These are phyloP conservation scores for Puccinia horiana DNA, from an alignment of 1,284 basidiomycete genomes.

Conservation along the genomic window DNA sequence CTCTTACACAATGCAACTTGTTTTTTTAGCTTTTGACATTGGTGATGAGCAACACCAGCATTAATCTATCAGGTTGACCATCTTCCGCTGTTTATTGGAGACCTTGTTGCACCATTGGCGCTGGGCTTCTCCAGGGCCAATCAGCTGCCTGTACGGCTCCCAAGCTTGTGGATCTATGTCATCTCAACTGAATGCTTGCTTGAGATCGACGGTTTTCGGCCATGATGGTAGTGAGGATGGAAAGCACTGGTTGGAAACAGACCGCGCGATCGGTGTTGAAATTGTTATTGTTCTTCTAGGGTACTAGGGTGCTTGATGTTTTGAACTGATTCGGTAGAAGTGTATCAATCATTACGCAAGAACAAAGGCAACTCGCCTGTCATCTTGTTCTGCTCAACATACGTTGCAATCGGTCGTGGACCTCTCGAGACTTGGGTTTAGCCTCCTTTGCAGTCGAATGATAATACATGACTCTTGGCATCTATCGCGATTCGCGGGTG, in stretches of 20 bases:
- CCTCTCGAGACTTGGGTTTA: constrained; percentile 1
- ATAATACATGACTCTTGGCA: background rate
- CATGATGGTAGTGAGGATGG: background rate
- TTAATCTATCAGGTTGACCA: background rate
- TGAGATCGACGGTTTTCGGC: background rate
- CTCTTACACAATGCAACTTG: no score
- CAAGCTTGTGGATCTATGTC: background rate
- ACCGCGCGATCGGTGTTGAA: background rate
- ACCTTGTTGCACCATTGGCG: constrained; percentile 2
- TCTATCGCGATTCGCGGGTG: background rate
- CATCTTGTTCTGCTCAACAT: constrained; percentile 5
- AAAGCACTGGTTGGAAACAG: no score
- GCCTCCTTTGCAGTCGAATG: constrained; percentile 9
- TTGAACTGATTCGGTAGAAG: background rate
- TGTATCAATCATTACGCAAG: background rate
- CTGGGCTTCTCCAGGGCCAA: background rate
- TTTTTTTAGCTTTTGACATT: no score
- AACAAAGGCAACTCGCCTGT: background rate
- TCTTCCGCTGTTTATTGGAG: constrained; percentile 8
- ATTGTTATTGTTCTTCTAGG: background rate
- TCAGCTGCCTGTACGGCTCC: background rate
- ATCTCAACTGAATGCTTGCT: background rate
- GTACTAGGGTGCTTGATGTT: background rate
- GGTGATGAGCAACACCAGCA: no score
- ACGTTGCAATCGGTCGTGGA: constrained; percentile 4